Base-by-base conservation (phyloP, 192 early-diverging fungal genomes). In the Backusella morwellensis region DNA sequence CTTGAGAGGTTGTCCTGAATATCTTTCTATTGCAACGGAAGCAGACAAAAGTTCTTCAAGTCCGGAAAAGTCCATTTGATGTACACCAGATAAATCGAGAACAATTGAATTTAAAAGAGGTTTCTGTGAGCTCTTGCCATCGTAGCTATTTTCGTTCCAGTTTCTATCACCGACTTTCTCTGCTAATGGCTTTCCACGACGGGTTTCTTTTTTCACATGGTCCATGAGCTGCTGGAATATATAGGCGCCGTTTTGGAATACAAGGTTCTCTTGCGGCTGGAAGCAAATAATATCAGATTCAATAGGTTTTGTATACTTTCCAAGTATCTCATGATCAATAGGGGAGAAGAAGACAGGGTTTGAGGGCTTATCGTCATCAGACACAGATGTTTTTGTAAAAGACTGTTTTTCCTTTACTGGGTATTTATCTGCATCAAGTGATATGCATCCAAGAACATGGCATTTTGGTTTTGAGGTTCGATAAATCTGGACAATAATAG, bases 11-110 rank as follows among this genome's bases (percentile, higher is more conserved):
- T 73, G 69, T 3, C 71, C 71, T 23, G 75, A 67, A 36, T 77
- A 80, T 17, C 72, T 75, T 21, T 80, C 75, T 14, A 66, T 72
- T 40, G 83, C 78, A 29, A 88, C 85, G 19, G 90, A 56, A 0
- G 32, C 79, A 35, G 95, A 93, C 4, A 93, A 77, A 6, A 97
- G 85, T 38, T 86, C 87, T 81, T 95, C 92, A 44, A 94, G 72
- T 23, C 93, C 95, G 3, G 95, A 93, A n/a, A 90, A 88, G 75
- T 97, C 96, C 47, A 96, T 86, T 40, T 88, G 77, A 59, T 92
- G 91, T 35, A 96, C 94, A 17, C 88, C 90, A 0, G 89, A 84
- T 66, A 97, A 91, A 76, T 97, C 96, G 69, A 97, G 87, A 44
- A 97, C 84, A 36, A 96, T 79, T 4, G 95, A 91, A 34, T 87